A percentile compares a stretch with the other conserved stretches of the same genome.
phyloP scores from a whole-genome alignment of 768 basidiomycete species.

The Trametes maxima region DNA sequence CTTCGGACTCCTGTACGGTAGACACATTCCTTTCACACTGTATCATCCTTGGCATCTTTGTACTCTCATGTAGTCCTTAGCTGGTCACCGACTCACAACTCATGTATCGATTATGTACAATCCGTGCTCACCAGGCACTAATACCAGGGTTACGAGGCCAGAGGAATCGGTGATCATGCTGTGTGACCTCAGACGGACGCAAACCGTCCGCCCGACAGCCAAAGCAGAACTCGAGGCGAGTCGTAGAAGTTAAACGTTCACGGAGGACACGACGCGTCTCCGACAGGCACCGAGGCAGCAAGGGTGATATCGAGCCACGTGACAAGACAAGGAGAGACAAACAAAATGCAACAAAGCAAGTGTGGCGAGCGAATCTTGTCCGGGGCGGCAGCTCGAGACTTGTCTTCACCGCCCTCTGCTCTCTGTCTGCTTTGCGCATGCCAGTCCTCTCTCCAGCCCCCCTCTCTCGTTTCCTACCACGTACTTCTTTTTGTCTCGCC shows the following conservation, averaged over 20 bases:
- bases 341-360: constrained; percentile 11
- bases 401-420: constrained; percentile 31
- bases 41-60: neutral
- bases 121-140: too few species aligned
- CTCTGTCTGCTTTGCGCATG: constrained; percentile 20
- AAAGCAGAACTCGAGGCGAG: too few species aligned
- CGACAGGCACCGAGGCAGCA: too few species aligned
- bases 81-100: too few species aligned
- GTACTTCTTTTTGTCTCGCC: constrained; percentile 2
- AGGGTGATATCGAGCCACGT: constrained; percentile 8
- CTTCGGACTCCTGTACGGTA: neutral
- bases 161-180: too few species aligned
- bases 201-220: too few species aligned
- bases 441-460: neutral
- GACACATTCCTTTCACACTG: neutral
- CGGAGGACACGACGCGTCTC: too few species aligned
- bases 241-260: too few species aligned
- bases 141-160: too few species aligned
- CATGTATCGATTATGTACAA: too few species aligned
- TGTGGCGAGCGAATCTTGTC: constrained; percentile 18
- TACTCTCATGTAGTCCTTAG: neutral
- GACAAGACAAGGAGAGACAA: constrained; percentile 1
- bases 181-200: too few species aligned
- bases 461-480: constrained; percentile 1
- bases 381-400: constrained; percentile 4